Percentiles rank a stretch among this genome's conserved stretches.
Conservation (phyloP, 345 rosid species). For the Crucihimalaya himalaica region DNA sequence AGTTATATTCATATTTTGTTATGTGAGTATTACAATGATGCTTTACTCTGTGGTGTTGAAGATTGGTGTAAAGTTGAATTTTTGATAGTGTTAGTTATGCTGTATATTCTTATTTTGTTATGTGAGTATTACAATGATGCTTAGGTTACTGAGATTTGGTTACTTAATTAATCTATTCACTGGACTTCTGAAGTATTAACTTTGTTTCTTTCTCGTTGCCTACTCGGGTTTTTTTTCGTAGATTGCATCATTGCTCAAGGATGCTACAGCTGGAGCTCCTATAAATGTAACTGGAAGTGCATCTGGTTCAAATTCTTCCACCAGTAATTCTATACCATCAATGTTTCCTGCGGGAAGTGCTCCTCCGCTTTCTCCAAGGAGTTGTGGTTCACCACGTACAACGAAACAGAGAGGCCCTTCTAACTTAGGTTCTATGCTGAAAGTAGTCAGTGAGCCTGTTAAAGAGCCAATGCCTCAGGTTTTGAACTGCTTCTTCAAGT, state of each 20-base stretch:
- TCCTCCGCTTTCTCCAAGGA: constrained; percentile 98
- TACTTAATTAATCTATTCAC: neutral
- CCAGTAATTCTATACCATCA: constrained; percentile 75
- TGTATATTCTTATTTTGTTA: too few relatives aligned
- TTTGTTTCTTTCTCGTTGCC: neutral
- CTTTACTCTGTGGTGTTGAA: neutral
- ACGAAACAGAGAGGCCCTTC: constrained; percentile 71
- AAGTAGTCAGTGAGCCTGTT: constrained; percentile 75
- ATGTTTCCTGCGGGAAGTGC: constrained; percentile 95
- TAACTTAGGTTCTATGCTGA: constrained; percentile 80
- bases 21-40: neutral
- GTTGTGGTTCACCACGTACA: constrained; percentile 88
- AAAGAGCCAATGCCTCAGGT: constrained; percentile 96
- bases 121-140: neutral
- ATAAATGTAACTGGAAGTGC: constrained; percentile 67
- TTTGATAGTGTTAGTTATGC: neutral
- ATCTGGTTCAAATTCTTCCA: constrained; percentile 55
- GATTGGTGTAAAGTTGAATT: neutral
- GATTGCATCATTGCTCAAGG: constrained; percentile 75
- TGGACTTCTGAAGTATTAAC: constrained; percentile 25
- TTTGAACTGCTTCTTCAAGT: constrained; percentile 15
- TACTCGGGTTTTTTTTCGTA: constrained; percentile 23
- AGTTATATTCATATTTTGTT: too few relatives aligned
- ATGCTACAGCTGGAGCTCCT: constrained; percentile 78
- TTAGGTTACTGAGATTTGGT: neutral